A percentile compares a stretch with the other conserved stretches of the same genome.
These are phyloP conservation scores for Suhomyces canberraensis DNA, from an alignment of 805 yeast species.

Conservation along the genomic window DNA sequence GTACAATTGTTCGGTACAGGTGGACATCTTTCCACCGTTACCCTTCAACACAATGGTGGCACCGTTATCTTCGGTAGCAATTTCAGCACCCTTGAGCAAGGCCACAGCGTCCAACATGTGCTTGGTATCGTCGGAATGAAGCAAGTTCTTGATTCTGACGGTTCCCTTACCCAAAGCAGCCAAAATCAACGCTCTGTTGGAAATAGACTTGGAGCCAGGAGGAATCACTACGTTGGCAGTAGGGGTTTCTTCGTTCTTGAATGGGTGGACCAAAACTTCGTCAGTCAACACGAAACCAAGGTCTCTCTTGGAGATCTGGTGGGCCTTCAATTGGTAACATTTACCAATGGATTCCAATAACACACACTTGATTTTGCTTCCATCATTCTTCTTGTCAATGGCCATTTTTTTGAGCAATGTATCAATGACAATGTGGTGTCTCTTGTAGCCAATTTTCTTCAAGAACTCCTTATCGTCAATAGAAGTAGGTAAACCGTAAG, in stretches of 20 bases:
- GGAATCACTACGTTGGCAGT: conserved; percentile 58
- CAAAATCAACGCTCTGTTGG: conserved; percentile 87
- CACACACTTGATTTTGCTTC: conserved; percentile 83
- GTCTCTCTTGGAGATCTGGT: conserved; percentile 76
- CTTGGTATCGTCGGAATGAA: conserved; percentile 95
- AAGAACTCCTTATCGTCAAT: conserved; percentile 66
- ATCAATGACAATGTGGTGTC: conserved; percentile 67
- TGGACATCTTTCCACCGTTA: conserved; percentile 73
- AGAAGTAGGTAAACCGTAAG: conserved; percentile 83
- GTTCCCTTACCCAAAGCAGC: conserved; percentile 90
- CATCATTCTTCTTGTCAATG: conserved; percentile 95
- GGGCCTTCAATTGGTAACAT: conserved; percentile 86
- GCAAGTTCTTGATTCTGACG: conserved; percentile 76
- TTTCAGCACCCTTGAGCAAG: conserved; percentile 74
- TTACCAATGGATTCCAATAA: conserved; percentile 80
- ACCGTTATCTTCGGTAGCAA: conserved; percentile 83
- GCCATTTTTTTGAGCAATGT: conserved; percentile 79
- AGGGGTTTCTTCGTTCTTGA: conserved; percentile 32
- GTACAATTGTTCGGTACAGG: conserved; percentile 68
- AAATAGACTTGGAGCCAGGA: conserved; percentile 96
- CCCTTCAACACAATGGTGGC: conserved; percentile 82
- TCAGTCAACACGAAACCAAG: conserved; percentile 80
- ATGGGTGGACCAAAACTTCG: conserved; percentile 67
- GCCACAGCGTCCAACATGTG: conserved; percentile 89
- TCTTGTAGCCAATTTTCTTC: conserved; percentile 63